These are phyloP conservation scores for Lentinula lateritia DNA, from an alignment of 768 basidiomycete species.

Conservation along the genomic window DNA sequence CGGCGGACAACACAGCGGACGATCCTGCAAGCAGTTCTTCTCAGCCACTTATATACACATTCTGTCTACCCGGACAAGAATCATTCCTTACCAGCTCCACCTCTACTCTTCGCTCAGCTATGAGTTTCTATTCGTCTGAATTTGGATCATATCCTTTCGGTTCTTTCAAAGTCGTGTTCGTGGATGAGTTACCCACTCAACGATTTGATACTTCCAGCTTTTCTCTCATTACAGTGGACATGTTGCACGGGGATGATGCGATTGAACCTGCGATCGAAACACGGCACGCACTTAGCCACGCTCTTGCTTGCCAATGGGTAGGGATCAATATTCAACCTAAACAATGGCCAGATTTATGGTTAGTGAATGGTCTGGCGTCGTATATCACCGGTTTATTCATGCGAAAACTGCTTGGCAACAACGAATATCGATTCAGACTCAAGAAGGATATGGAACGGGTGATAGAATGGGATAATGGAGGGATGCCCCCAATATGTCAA, in stretches of 20 bases:
- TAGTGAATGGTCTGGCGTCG: slow-evolving; percentile 89
- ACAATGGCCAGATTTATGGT: slow-evolving; percentile 91
- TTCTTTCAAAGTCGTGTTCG: slow-evolving; percentile 91
- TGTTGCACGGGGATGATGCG: slow-evolving; percentile 81
- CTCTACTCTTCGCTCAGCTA: slow-evolving; percentile 76
- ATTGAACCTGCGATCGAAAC: slow-evolving; percentile 94
- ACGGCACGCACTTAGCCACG: slow-evolving; percentile 78
- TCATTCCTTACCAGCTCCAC: slow-evolving; percentile 63
- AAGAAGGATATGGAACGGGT: slow-evolving; percentile 97
- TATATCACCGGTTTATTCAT: slow-evolving; percentile 89
- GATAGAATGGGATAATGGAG: slow-evolving; percentile 79
- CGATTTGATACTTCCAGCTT: slow-evolving; percentile 84
- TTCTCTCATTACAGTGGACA: slow-evolving; percentile 71
- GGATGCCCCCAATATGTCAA: slow-evolving; percentile 90
- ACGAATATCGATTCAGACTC: slow-evolving; percentile 92
- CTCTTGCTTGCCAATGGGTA: slow-evolving; percentile 93
- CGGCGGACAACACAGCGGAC: slow-evolving; percentile 53
- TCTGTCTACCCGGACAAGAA: slow-evolving; percentile 90
- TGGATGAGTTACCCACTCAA: slow-evolving; percentile 79
- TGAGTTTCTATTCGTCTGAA: slow-evolving; percentile 88
- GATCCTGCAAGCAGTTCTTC: slow-evolving; percentile 56
- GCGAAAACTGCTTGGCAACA: slow-evolving; percentile 85
- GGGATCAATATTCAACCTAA: slow-evolving; percentile 95
- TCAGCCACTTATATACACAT: slow-evolving; percentile 80
- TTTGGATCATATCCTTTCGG: slow-evolving; percentile 95